Conservation (phyloP, 192 early-diverging fungal genomes). For the Blastocladiella britannica region DNA sequence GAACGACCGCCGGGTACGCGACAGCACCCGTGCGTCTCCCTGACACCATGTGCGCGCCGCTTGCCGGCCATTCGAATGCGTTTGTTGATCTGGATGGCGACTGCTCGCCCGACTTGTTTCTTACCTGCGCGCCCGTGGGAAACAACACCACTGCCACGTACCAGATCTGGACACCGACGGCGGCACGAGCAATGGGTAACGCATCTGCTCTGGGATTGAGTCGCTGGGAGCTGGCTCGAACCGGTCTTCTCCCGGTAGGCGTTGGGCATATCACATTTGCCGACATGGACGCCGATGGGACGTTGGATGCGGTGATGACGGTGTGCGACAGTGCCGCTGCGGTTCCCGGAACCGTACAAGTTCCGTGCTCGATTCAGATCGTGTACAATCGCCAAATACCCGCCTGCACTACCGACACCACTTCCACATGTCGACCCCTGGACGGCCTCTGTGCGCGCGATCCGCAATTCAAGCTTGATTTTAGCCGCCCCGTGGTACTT, state of each 20-base stretch:
- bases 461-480: slow-evolving; percentile 42
- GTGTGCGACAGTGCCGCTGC: slow-evolving; percentile 27
- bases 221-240: slow-evolving; percentile 37
- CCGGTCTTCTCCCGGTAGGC: slow-evolving; percentile 33
- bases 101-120: slow-evolving; percentile 25
- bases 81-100: slow-evolving; percentile 87
- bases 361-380: slow-evolving; percentile 55
- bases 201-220: no score
- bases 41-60: slow-evolving; percentile 32
- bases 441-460: slow-evolving; percentile 56
- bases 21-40: slow-evolving; percentile 4
- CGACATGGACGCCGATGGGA: slow-evolving; percentile 82
- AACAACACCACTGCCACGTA: slow-evolving; percentile 18
- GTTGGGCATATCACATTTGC: slow-evolving; percentile 68
- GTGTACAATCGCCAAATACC: slow-evolving; percentile 66
- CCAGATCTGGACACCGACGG: slow-evolving; percentile 52
- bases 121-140: not conserved
- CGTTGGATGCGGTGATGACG: slow-evolving; percentile 62
- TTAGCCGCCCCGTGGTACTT: slow-evolving; percentile 7
- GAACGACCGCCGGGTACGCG: slow-evolving; percentile 8
- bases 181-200: no score
- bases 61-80: slow-evolving; percentile 70
- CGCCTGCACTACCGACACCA: slow-evolving; percentile 32
- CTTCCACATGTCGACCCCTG: slow-evolving; percentile 32
- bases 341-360: no score